Conservation (phyloP, 1,139 yeast species). For the Wickerhamomyces sp. region DNA sequence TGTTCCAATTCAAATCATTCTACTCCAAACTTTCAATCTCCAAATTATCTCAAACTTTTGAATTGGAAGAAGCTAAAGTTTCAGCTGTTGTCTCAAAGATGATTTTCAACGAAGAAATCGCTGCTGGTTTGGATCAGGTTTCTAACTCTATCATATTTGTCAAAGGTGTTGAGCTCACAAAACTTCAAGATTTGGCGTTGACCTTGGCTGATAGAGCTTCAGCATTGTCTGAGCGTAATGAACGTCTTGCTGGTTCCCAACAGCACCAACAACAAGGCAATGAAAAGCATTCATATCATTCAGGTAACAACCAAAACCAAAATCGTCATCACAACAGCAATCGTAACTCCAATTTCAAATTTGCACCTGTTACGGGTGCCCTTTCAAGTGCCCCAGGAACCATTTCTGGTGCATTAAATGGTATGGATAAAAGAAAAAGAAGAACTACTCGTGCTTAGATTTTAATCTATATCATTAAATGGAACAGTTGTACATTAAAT, state of each 20-base stretch:
- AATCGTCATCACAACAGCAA: constrained; percentile 18
- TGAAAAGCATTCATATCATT: constrained; percentile 9
- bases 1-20: constrained; percentile 76
- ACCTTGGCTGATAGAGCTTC: constrained; percentile 83
- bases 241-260: constrained; percentile 67
- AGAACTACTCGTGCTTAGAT: constrained; percentile 16
- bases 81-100: constrained; percentile 63
- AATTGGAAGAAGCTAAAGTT: constrained; percentile 52
- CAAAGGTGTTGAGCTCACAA: constrained; percentile 75
- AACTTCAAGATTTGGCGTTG: constrained; percentile 84
- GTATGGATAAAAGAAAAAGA: constrained; percentile 28
- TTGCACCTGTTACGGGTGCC: constrained; percentile 28
- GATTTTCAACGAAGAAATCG: constrained; percentile 72
- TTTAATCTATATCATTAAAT: not conserved
- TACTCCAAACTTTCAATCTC: constrained; percentile 71
- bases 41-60: constrained; percentile 63
- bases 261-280: constrained; percentile 25
- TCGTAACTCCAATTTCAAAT: constrained; percentile 24
- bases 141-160: constrained; percentile 55
- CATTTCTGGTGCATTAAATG: constrained; percentile 30
- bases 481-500: not conserved
- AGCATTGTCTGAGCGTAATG: constrained; percentile 79
- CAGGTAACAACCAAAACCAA: constrained; percentile 14
- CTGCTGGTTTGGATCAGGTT: constrained; percentile 60
- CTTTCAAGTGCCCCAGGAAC: constrained; percentile 26